These are phyloP conservation scores for Papiliotrema nemorosa DNA, from an alignment of 1,284 basidiomycete genomes.

Conservation along the genomic window DNA sequence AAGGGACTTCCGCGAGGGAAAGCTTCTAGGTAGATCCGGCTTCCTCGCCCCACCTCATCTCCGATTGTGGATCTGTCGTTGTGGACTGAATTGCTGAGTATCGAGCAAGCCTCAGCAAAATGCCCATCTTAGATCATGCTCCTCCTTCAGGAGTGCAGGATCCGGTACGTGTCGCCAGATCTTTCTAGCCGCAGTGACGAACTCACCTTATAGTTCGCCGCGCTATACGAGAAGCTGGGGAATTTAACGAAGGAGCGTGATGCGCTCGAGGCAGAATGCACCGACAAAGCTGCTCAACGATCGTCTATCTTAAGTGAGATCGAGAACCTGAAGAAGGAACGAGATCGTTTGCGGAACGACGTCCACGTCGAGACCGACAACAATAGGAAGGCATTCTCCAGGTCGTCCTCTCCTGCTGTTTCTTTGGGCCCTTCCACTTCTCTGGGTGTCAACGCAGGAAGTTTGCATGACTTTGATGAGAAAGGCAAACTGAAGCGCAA, in stretches of 20 bases:
- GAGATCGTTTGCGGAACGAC: conserved; percentile 4
- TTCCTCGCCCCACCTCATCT: no score
- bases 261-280: not conserved
- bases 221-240: no score
- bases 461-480: conserved; percentile 9
- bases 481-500: conserved; percentile 21
- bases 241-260: not conserved
- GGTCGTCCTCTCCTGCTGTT: not conserved
- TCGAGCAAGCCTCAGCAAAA: no score
- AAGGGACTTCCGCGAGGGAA: no score
- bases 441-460: not conserved
- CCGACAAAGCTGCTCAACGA: not conserved
- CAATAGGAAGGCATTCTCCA: not conserved
- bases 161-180: no score
- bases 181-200: no score
- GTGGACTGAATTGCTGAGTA: no score
- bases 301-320: not conserved
- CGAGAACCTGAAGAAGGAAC: not conserved
- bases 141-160: no score
- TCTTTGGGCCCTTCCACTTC: not conserved
- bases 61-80: no score
- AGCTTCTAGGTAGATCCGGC: no score
- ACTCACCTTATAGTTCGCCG: no score
- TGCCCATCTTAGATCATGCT: no score
- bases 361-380: not conserved